These are phyloP conservation scores for Starmerella vitae DNA, from an alignment of 805 yeast species.

Conservation along the genomic window DNA sequence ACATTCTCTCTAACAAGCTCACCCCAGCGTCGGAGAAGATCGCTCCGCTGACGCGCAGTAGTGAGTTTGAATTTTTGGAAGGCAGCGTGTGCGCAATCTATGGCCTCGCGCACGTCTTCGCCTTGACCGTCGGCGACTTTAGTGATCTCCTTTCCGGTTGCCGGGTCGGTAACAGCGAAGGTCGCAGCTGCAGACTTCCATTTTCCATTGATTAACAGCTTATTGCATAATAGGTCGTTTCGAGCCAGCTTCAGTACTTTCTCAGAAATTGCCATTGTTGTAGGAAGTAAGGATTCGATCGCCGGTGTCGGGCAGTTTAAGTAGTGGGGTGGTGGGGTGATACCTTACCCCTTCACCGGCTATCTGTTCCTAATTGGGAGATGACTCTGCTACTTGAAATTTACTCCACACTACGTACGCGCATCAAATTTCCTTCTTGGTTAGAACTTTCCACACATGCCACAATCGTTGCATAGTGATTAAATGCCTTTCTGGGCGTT, in stretches of 20 bases:
- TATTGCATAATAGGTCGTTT: constrained; percentile 11
- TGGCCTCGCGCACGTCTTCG: constrained; percentile 41
- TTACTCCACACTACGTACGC: constrained; percentile 19
- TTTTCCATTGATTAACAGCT: constrained; percentile 54
- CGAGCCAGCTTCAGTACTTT: constrained; percentile 11
- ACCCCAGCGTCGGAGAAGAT: constrained; percentile 39
- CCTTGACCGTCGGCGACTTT: constrained; percentile 43
- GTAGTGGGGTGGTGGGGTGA: too few species aligned
- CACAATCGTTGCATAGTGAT: constrained; percentile 79
- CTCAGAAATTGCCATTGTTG: constrained; percentile 4
- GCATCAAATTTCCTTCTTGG: constrained; percentile 27
- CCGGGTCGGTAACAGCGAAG: constrained; percentile 68
- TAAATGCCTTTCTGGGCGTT: constrained; percentile 73
- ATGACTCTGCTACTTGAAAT: background rate
- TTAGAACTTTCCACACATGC: constrained; percentile 66
- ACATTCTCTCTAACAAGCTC: constrained; percentile 42
- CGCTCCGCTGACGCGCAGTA: constrained; percentile 44
- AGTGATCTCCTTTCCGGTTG: constrained; percentile 39
- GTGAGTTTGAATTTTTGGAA: constrained; percentile 41
- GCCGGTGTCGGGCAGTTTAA: background rate
- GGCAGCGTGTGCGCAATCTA: constrained; percentile 40
- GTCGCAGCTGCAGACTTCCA: constrained; percentile 42
- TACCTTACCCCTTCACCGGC: background rate
- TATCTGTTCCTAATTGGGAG: background rate
- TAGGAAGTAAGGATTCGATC: background rate